Percentiles rank a stretch among this genome's conserved stretches.
These are phyloP conservation scores for Niveomyces coronatus DNA, from an alignment of 2,329 filamentous ascomycete species.

Conservation along the genomic window DNA sequence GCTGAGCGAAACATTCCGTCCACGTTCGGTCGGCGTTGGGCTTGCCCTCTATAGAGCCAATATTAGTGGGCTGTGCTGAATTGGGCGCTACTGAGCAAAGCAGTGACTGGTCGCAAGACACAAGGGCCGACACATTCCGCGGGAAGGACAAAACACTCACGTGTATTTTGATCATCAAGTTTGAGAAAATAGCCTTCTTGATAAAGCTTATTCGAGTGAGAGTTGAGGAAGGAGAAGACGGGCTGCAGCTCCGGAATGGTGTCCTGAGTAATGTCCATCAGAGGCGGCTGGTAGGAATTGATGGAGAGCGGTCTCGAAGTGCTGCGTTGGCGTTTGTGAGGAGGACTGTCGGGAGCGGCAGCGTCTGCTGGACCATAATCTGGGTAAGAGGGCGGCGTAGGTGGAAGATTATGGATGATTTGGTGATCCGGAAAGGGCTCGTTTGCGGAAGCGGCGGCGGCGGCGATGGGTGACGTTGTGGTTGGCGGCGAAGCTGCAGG, in stretches of 20 bases:
- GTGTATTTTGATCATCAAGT: conserved; percentile 84
- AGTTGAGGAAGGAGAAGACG: conserved; percentile 89
- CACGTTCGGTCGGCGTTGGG: conserved; percentile 80
- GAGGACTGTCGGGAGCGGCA: conserved; percentile 30
- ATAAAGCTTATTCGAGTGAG: conserved; percentile 91
- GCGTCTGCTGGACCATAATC: conserved; percentile 23
- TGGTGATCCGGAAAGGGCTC: conserved; percentile 27
- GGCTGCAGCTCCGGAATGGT: conserved; percentile 88
- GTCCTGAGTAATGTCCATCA: conserved; percentile 77
- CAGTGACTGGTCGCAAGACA: too few species aligned
- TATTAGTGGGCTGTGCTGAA: conserved; percentile 12
- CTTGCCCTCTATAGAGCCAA: conserved; percentile 56
- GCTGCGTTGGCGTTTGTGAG: conserved; percentile 33
- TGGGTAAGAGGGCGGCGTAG: conserved; percentile 27
- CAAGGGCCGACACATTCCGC: conserved; percentile 9
- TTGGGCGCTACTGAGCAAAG: too few species aligned
- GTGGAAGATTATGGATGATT: conserved; percentile 26
- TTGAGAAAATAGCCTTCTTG: conserved; percentile 98
- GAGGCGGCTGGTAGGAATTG: conserved; percentile 73
- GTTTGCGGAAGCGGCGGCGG: conserved; percentile 29
- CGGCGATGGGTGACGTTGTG: conserved; percentile 21
- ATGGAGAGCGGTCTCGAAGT: conserved; percentile 71
- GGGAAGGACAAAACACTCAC: conserved; percentile 42
- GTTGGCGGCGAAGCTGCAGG: conserved; percentile 34
- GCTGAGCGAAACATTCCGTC: conserved; percentile 94